Evolutionary conservation across 2,329 filamentous ascomycete species (phyloP).

Genomic region (Aspergillus ustus): DNA sequence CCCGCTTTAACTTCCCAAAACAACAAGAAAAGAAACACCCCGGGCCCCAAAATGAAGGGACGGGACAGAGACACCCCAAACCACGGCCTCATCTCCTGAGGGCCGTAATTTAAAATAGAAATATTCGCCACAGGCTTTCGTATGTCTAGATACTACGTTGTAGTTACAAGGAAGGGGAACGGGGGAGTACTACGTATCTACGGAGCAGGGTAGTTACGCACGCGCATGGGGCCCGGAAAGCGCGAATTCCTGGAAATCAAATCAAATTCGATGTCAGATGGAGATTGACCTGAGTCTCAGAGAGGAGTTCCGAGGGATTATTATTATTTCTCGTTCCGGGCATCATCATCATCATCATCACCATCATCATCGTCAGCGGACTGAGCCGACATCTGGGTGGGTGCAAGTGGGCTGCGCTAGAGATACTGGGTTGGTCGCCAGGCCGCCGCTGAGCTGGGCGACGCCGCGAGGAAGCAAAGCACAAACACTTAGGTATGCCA

Average conservation of each 20-base stretch:
- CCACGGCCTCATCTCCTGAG: neutral
- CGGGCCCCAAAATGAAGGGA: neutral
- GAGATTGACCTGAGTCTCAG: neutral
- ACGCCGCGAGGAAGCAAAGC: neutral
- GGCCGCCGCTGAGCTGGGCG: neutral
- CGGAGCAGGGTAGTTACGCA: neutral
- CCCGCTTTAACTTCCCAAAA: neutral
- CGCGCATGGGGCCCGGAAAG: neutral
- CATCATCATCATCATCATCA: neutral
- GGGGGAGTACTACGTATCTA: neutral
- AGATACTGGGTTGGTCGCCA: neutral
- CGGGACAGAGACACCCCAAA: neutral
- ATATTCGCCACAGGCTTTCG: neutral
- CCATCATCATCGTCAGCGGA: neutral
- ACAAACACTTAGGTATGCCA: slow-evolving; percentile 16
- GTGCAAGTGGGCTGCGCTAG: neutral
- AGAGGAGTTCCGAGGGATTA: neutral
- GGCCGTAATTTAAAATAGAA: neutral
- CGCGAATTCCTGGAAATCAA: neutral
- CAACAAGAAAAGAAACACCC: too few species aligned
- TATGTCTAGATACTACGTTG: too few species aligned
- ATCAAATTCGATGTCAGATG: neutral
- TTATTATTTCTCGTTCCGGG: neutral
- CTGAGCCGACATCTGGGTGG: neutral
- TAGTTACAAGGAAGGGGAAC: neutral